phyloP scores from a whole-genome alignment of 192 early-diverging fungal genomes.

The Podila verticillata region DNA sequence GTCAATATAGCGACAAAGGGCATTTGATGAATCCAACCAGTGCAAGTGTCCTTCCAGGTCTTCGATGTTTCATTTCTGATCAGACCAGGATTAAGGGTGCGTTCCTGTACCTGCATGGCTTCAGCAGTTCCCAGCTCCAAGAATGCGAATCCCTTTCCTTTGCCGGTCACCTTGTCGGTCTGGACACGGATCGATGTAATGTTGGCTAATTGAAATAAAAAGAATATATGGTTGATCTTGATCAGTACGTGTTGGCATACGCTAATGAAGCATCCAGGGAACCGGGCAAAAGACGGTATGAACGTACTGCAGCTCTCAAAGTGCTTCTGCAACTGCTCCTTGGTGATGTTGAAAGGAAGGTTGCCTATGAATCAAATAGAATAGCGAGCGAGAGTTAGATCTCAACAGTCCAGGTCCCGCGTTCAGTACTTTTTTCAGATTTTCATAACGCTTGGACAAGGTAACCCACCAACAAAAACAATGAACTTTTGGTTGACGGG shows the following conservation, averaged over 20 bases:
- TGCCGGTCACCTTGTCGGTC: slow-evolving; percentile 74
- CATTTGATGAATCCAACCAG: no score
- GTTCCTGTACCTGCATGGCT: slow-evolving; percentile 56
- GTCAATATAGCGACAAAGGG: no score
- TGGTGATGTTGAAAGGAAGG: slow-evolving; percentile 71
- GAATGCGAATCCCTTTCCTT: slow-evolving; percentile 80
- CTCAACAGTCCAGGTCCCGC: neutral
- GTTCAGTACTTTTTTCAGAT: no score
- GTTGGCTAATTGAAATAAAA: slow-evolving; percentile 17
- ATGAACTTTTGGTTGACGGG: slow-evolving; percentile 42
- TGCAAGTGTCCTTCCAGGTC: no score
- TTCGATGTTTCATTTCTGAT: neutral
- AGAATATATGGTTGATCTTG: no score
- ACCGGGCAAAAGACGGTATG: neutral
- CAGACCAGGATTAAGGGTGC: neutral
- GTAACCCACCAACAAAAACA: slow-evolving; percentile 47
- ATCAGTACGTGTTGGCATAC: no score
- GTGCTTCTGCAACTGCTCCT: slow-evolving; percentile 67
- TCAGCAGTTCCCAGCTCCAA: slow-evolving; percentile 67
- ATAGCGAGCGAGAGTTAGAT: neutral
- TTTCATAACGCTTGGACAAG: no score
- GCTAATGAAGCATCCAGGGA: neutral
- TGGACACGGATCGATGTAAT: slow-evolving; percentile 71
- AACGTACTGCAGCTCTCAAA: slow-evolving; percentile 63
- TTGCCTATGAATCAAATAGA: slow-evolving; percentile 53